Evolutionary conservation across 495 filamentous ascomycete species (phyloP).

Genomic region (Penicillium macrosclerotiorum): DNA sequence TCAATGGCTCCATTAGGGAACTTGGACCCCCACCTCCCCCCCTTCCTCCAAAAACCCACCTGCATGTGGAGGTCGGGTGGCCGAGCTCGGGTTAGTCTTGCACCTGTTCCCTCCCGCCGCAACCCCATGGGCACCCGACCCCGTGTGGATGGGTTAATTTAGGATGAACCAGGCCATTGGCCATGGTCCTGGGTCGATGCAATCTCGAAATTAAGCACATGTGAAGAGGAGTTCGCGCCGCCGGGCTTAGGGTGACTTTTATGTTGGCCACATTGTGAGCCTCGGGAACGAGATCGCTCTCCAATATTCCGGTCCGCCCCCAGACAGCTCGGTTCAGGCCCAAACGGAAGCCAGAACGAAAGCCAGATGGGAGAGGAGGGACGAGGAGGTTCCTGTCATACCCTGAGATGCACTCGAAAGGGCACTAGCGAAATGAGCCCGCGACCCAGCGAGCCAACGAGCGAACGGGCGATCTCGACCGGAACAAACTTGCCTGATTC

Average conservation of each 20-base stretch:
- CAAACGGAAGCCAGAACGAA: neutral
- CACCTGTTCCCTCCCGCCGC: neutral
- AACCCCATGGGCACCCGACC: slow-evolving; percentile 11
- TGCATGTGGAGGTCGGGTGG: slow-evolving; percentile 5
- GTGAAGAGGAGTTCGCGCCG: slow-evolving; percentile 10
- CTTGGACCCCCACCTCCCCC: too few relatives aligned
- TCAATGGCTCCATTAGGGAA: neutral
- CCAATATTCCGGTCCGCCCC: too few relatives aligned
- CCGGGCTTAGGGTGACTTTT: neutral
- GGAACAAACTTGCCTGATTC: neutral
- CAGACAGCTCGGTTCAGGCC: neutral
- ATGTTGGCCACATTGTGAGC: neutral
- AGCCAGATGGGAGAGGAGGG: too few relatives aligned
- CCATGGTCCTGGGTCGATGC: too few relatives aligned
- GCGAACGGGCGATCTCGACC: slow-evolving; percentile 3
- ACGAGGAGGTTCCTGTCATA: slow-evolving; percentile 1
- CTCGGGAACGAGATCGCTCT: too few relatives aligned
- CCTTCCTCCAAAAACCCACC: too few relatives aligned
- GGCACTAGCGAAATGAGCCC: slow-evolving; percentile 9
- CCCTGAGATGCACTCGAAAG: neutral
- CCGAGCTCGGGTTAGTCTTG: slow-evolving; percentile 2
- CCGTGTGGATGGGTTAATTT: neutral
- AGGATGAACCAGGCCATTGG: too few relatives aligned
- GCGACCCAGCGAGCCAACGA: too few relatives aligned
- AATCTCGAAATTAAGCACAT: slow-evolving; percentile 5